Evolutionary conservation across 352 stramenopile species (phyloP), one percentile per base, ranked within the genome.

Genomic region (Bremia lactucae): DNA sequence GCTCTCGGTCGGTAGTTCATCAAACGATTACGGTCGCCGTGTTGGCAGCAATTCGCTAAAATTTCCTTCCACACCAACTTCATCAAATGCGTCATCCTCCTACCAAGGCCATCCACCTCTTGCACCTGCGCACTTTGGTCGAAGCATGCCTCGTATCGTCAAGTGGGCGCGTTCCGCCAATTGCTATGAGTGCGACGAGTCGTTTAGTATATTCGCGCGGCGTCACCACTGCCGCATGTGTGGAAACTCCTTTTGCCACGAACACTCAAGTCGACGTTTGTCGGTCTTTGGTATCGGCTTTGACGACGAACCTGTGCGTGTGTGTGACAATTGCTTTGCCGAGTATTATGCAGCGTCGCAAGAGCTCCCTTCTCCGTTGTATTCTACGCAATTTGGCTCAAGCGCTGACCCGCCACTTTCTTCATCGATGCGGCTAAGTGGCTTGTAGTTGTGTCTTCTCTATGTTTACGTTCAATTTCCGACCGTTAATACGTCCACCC

Each of bases 181-280:
- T 37, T 93, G 80, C 54, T 85, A 87, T 52, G 80, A 89, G 58
- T 93, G 80, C 50, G 44, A 90, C 10, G 76, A 87, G 35, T 46
- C 72, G 6, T 93, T 93, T 56, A 88, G 80, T 37, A 46, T 93
- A 3, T 93, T 93, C 18, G 65, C 81, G 35, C 75, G 80, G 4
- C 77, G 81, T 10, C 81, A 93, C 42, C 78, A 93, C 51, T 93
- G 81, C 46, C 81, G 81, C 20, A 86, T 88, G 68, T 93, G 81
- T 35, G 81, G 81, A 15, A 84, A 85, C 33, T 91, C 77, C 31
- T 93, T 93, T 59, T 93, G 81, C 41, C 75, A 89, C 42, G 72
- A 90, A 25, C 78, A 91, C 49, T 91, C 81, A 24, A 88, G 59
- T 35, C 72, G 78, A 10, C 75, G 78, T 6, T 62, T 88, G 11